Evolutionary conservation across 495 filamentous ascomycete genomes (phyloP).

Genomic region (Xylaria longipes): DNA sequence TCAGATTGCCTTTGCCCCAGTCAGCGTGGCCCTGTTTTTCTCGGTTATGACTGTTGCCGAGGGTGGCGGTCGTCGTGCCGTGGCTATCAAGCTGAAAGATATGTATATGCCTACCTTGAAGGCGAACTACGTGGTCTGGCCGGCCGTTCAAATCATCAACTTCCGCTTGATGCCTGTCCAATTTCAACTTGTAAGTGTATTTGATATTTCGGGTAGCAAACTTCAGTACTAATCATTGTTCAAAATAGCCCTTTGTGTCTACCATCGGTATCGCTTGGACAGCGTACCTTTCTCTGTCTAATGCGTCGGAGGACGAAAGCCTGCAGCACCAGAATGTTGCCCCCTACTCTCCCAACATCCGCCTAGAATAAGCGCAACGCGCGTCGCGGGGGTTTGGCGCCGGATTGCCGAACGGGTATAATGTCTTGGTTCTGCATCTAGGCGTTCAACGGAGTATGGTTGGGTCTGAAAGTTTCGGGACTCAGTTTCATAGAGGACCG

Average conservation of each 20-base stretch:
- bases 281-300: slow-evolving; percentile 95
- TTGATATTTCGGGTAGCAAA: not conserved
- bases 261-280: slow-evolving; percentile 98
- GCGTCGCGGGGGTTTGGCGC: not conserved
- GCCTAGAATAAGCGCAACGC: slow-evolving; percentile 33
- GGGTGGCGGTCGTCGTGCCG: slow-evolving; percentile 82
- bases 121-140: slow-evolving; percentile 97
- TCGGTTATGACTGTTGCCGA: slow-evolving; percentile 96
- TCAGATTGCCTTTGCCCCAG: slow-evolving; percentile 93
- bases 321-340: slow-evolving; percentile 31
- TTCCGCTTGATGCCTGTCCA: slow-evolving; percentile 94
- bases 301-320: slow-evolving; percentile 74
- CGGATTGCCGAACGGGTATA: not conserved
- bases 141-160: slow-evolving; percentile 94
- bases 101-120: slow-evolving; percentile 94
- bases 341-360: slow-evolving; percentile 40
- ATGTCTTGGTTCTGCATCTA: slow-evolving; percentile 4
- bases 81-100: slow-evolving; percentile 85
- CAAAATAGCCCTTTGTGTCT: slow-evolving; percentile 86
- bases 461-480: not conserved
- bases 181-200: slow-evolving; percentile 86
- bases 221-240: slow-evolving; percentile 23
- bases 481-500: slow-evolving; percentile 8
- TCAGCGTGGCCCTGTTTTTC: slow-evolving; percentile 90
- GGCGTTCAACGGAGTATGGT: slow-evolving; percentile 17